phyloP scores from a whole-genome alignment of 2,329 filamentous ascomycete species.

The Seiridium cupressi region DNA sequence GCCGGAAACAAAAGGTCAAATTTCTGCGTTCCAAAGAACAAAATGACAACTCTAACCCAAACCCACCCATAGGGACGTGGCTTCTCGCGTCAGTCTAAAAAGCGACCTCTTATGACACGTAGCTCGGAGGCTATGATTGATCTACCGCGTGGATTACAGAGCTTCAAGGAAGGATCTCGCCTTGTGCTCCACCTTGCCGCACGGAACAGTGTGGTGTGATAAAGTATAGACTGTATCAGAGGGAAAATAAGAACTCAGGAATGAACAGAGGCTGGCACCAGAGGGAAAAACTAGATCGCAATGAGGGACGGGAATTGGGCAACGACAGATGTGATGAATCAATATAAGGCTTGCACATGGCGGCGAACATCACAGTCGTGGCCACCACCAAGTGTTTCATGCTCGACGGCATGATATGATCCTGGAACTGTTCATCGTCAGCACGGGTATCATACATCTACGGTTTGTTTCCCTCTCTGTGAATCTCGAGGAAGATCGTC shows the following conservation, averaged over 20 bases:
- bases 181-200: constrained; percentile 76
- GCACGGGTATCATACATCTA: constrained; percentile 6
- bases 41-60: constrained; percentile 5
- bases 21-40: neutral
- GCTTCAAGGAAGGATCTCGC: constrained; percentile 71
- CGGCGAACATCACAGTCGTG: no score
- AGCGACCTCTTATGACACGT: constrained; percentile 5
- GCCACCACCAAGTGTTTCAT: neutral
- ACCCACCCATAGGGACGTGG: constrained; percentile 8
- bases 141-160: constrained; percentile 77
- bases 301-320: neutral
- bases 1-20: constrained; percentile 9
- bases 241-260: neutral
- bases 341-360: no score
- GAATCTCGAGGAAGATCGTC: constrained; percentile 9
- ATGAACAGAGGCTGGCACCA: neutral
- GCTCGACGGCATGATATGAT: neutral
- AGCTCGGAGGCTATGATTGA: constrained; percentile 29
- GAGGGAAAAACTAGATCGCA: neutral
- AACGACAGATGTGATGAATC: no score
- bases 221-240: no score
- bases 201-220: constrained; percentile 41
- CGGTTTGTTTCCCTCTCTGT: neutral
- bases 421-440: constrained; percentile 2
- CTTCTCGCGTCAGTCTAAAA: constrained; percentile 8